These are phyloP conservation scores for Metarhizium brunneum DNA, from an alignment of 2,329 filamentous ascomycete genomes.

Conservation along the genomic window DNA sequence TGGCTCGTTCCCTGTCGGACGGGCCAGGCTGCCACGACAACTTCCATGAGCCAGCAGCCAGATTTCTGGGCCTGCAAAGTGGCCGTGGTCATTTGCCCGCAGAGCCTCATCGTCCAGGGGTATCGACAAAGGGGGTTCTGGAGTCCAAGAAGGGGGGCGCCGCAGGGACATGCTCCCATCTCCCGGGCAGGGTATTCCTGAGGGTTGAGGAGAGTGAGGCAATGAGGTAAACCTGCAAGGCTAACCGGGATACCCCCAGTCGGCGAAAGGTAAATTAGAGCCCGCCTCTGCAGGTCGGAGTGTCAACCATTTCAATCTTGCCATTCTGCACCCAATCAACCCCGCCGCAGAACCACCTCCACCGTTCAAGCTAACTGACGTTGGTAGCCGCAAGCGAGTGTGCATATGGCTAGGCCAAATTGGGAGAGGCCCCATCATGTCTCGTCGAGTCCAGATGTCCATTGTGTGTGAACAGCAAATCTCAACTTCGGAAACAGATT, in stretches of 20 bases:
- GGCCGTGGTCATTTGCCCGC: neutral
- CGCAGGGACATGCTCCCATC: neutral
- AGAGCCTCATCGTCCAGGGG: constrained; percentile 4
- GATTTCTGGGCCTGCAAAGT: too few relatives aligned
- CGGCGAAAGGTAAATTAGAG: too few relatives aligned
- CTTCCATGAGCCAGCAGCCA: neutral
- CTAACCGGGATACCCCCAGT: too few relatives aligned
- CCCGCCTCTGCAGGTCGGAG: too few relatives aligned
- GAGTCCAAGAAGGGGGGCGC: neutral
- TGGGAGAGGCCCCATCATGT: neutral
- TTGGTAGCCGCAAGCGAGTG: constrained; percentile 9
- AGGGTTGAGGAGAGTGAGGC: too few relatives aligned
- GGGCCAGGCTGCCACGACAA: too few relatives aligned
- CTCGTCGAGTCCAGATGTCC: too few relatives aligned
- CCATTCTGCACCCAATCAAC: neutral
- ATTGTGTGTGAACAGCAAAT: neutral
- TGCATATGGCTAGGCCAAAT: constrained; percentile 2
- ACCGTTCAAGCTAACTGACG: constrained; percentile 6
- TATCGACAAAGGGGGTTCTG: neutral
- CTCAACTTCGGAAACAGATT: neutral
- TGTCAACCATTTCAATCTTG: too few relatives aligned
- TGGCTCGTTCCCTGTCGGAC: too few relatives aligned
- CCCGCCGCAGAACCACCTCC: neutral
- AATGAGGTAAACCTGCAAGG: too few relatives aligned
- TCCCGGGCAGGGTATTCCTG: neutral